Base-by-base conservation (phyloP, 176 grass and related monocot genomes). In the Microstegium vimineum region DNA sequence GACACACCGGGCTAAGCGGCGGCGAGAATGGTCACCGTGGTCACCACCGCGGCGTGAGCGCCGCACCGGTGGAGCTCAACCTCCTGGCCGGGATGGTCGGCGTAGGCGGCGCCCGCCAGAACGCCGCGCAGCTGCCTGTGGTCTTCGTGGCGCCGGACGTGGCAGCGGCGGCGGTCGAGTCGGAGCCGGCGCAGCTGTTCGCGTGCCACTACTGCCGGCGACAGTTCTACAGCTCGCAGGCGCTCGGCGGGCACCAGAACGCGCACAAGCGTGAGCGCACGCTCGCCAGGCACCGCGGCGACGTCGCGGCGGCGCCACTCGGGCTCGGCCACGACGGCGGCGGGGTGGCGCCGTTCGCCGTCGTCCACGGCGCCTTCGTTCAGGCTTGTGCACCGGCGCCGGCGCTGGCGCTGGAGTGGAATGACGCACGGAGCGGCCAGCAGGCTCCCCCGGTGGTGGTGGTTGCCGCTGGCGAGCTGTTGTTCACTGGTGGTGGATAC, bases 241-340 rank as follows among this genome's bases (percentile, higher is more conserved):
- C 88, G 37, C 83, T 94, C 25, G 91, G 88, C 22, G 91, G 88
- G 16, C 91, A 94, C 73, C 91, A 94, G 82, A 94, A 90, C 32
- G 91, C 91, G 5, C 91, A 94, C 88, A 94, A 90, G 33, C n/a
- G n/a, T n/a, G n/a, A n/a, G n/a, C n/a, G 47, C 26, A 69, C 41
- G 36, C 34, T 89, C 77, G 82, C 77, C 5, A 78, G 85, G 77
- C 71, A 59, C 35, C 62, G 45, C 36, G 86, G 43, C 62, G 61
- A 15, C 18, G 14, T 27, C 33, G n/a, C n/a, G n/a, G 37, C 22
- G 75, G 33, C 36, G 13, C 25, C n/a, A 69, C 75, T 78, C 74
- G 76, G 66, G 80, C 37, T 68, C 71, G 62, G 18, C 61, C 47
- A 65, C 42, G 23, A 30, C 49, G 65, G 18, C 9, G 42, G 10